A percentile compares a stretch with the other conserved stretches of the same genome.
Conservation (phyloP, 2,329 filamentous ascomycete species). For the Apiospora koreana region DNA sequence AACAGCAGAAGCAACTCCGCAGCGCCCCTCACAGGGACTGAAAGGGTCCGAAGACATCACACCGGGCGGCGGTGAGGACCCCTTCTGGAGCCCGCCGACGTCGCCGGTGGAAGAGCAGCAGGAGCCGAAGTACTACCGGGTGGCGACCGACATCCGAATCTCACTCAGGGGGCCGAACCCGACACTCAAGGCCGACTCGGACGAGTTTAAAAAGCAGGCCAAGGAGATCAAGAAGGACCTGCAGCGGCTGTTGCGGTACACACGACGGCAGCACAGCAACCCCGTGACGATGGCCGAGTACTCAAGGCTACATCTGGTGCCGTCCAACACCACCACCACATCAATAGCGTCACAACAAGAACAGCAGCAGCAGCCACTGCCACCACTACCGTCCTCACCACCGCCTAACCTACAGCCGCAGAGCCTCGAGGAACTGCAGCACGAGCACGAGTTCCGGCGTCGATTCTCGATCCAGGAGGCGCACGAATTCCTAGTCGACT, state of each 20-base stretch:
- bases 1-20: too few relatives aligned
- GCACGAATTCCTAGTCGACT: slow-evolving; percentile 20
- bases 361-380: neutral
- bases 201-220: slow-evolving; percentile 15
- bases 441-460: slow-evolving; percentile 12
- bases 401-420: too few relatives aligned
- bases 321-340: neutral
- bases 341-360: neutral
- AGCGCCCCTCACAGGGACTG: neutral
- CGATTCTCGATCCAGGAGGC: slow-evolving; percentile 15
- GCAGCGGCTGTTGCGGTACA: slow-evolving; percentile 11
- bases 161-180: slow-evolving; percentile 11
- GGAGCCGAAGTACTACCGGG: neutral
- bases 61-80: neutral
- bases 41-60: neutral
- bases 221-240: slow-evolving; percentile 15
- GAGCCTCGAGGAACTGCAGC: neutral
- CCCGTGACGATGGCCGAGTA: neutral
- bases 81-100: slow-evolving; percentile 6
- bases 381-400: neutral
- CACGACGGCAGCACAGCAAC: slow-evolving; percentile 6
- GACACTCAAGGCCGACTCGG: slow-evolving; percentile 8
- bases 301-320: neutral
- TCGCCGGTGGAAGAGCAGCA: neutral
- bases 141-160: slow-evolving; percentile 15